Conservation (phyloP, 2,329 filamentous ascomycete genomes). For the Fusarium gaditjirri region DNA sequence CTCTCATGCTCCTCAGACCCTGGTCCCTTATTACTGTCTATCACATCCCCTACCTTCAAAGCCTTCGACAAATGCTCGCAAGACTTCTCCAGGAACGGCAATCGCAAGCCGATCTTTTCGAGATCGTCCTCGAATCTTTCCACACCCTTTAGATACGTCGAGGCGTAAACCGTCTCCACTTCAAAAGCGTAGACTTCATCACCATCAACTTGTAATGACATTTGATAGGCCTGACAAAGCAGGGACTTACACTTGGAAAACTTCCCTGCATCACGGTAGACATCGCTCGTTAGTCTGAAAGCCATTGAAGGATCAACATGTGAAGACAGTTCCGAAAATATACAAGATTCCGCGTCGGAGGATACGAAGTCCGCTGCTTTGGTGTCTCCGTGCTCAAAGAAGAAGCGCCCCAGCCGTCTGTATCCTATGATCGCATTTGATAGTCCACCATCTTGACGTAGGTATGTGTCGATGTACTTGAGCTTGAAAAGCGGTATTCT, state of each 20-base stretch:
- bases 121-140: background rate
- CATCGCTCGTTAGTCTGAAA: accelerated
- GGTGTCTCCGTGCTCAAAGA: accelerated
- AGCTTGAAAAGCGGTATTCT: background rate
- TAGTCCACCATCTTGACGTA: accelerated
- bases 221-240: accelerated
- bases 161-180: background rate
- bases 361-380: background rate
- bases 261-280: accelerated
- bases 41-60: too few relatives aligned
- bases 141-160: accelerated
- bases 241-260: accelerated
- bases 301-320: background rate
- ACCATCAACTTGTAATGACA: accelerated
- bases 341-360: accelerated
- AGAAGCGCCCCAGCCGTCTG: accelerated
- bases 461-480: background rate
- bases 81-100: background rate
- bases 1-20: background rate
- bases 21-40: too few relatives aligned
- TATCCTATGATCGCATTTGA: too few relatives aligned
- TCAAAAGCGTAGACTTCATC: accelerated
- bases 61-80: background rate
- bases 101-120: background rate
- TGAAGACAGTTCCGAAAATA: background rate